phyloP scores from a whole-genome alignment of 176 grass and related monocot species.

The Pharus latifolius region DNA sequence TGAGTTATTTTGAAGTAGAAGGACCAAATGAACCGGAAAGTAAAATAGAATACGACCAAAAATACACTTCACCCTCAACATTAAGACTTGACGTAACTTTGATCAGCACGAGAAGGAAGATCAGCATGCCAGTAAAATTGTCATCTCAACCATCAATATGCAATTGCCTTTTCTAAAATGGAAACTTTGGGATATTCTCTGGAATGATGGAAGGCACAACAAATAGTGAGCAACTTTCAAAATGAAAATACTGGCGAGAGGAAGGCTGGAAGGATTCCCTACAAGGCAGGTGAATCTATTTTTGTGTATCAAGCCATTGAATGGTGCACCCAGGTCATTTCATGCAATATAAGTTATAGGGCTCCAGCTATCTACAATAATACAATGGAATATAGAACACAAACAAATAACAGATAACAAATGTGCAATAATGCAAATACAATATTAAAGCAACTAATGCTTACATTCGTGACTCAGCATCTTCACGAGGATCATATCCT shows the following conservation, averaged over 20 bases:
- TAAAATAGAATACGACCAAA: too few relatives aligned
- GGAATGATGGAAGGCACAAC: too few relatives aligned
- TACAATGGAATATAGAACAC: slow-evolving; percentile 12
- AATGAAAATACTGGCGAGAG: neutral
- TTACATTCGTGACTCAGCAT: slow-evolving; percentile 83
- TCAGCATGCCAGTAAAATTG: neutral
- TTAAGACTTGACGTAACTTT: too few relatives aligned
- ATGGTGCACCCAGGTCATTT: too few relatives aligned
- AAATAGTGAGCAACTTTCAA: neutral
- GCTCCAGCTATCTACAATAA: neutral
- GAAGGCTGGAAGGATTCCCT: neutral
- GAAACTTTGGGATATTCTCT: too few relatives aligned
- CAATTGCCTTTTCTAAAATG: too few relatives aligned
- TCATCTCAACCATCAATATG: too few relatives aligned
- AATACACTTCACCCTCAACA: too few relatives aligned
- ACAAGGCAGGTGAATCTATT: neutral
- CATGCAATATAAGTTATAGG: neutral
- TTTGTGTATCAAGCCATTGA: too few relatives aligned
- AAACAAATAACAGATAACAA: neutral
- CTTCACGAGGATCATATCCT: slow-evolving; percentile 87
- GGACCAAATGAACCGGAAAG: too few relatives aligned
- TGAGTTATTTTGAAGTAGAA: too few relatives aligned
- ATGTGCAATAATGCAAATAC: neutral
- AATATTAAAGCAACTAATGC: neutral
- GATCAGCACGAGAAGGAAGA: neutral